Evolutionary conservation across 495 filamentous ascomycete genomes (phyloP).

Genomic region (Penicillium paradoxum): DNA sequence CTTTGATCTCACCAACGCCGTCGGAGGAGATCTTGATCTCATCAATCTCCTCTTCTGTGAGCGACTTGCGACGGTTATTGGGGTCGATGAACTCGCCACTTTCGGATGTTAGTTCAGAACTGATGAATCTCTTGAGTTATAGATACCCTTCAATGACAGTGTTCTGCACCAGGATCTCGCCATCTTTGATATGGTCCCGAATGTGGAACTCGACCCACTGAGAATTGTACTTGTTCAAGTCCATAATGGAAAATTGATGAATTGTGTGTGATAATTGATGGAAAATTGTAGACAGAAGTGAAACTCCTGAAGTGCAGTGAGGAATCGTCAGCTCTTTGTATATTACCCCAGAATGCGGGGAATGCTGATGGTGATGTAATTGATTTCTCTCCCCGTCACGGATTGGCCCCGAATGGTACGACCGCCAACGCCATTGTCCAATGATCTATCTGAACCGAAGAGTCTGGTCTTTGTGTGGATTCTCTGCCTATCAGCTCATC

Average conservation of each 20-base stretch:
- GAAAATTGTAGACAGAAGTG: too few relatives aligned
- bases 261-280: too few relatives aligned
- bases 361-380: slow-evolving; percentile 5
- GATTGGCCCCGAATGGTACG: neutral
- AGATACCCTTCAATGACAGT: slow-evolving; percentile 32
- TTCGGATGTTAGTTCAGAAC: slow-evolving; percentile 6
- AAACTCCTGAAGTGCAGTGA: too few relatives aligned
- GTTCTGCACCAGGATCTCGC: slow-evolving; percentile 29
- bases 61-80: slow-evolving; percentile 21
- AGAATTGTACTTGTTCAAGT: slow-evolving; percentile 24
- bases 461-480: neutral
- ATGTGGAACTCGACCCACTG: slow-evolving; percentile 39
- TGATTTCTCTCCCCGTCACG: neutral
- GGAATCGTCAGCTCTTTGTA: neutral
- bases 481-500: neutral
- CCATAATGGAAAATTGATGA: too few relatives aligned
- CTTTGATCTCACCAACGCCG: slow-evolving; percentile 35
- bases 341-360: neutral
- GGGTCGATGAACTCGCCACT: slow-evolving; percentile 35
- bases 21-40: slow-evolving; percentile 28
- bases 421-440: neutral
- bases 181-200: slow-evolving; percentile 31
- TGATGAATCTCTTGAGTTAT: neutral
- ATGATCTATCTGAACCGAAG: neutral
- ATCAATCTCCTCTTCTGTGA: slow-evolving; percentile 36